These are phyloP conservation scores for Mycena crocata DNA, from an alignment of 768 basidiomycete species.

Conservation along the genomic window DNA sequence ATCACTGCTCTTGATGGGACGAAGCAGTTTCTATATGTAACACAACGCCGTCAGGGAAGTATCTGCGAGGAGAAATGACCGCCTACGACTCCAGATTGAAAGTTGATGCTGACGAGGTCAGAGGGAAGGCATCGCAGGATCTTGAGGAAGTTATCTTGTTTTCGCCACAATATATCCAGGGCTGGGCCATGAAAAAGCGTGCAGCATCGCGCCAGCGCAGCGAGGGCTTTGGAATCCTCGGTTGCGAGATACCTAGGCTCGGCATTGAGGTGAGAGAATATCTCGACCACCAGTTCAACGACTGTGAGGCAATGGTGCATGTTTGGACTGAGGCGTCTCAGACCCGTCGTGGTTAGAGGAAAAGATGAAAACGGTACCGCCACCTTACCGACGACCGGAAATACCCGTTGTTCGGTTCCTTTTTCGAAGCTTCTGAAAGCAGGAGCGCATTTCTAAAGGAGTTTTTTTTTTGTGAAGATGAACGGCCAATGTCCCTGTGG, in stretches of 20 bases:
- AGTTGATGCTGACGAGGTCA: background rate
- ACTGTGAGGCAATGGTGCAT: background rate
- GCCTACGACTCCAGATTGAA: background rate
- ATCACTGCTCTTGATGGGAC: background rate
- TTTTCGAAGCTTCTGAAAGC: too few relatives aligned
- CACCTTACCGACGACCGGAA: too few relatives aligned
- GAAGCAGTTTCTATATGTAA: background rate
- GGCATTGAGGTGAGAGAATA: background rate
- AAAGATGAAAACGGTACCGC: too few relatives aligned
- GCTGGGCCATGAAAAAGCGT: background rate
- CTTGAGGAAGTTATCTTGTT: background rate
- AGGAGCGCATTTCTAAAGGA: too few relatives aligned
- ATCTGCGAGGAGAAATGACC: background rate
- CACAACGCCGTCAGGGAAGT: background rate
- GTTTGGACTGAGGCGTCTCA: too few relatives aligned
- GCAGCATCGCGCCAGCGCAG: background rate
- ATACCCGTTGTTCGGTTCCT: too few relatives aligned
- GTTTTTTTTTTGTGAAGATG: too few relatives aligned
- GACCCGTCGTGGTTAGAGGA: too few relatives aligned
- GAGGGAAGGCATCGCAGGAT: background rate
- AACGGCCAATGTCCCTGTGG: too few relatives aligned
- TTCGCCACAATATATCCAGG: background rate
- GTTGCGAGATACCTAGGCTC: too few relatives aligned
- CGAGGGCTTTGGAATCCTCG: background rate
- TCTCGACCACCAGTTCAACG: background rate